These are phyloP conservation scores for Talaromyces sp. DNA, from an alignment of 2,329 filamentous ascomycete species.

Conservation along the genomic window DNA sequence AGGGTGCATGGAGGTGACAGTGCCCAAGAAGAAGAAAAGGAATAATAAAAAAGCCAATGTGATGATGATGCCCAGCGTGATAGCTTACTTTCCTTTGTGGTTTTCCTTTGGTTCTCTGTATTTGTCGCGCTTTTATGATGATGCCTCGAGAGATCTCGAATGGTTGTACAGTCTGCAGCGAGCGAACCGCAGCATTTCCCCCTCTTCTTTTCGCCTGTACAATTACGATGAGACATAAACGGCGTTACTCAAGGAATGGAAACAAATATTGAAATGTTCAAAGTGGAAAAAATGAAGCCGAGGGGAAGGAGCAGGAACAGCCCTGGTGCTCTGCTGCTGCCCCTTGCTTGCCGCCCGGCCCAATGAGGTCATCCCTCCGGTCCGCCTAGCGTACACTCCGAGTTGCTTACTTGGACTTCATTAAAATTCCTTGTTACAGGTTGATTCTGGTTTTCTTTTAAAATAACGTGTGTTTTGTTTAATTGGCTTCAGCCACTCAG, in stretches of 20 bases:
- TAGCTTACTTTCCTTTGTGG: constrained; percentile 1
- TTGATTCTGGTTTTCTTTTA: not conserved
- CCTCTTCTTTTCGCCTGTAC: not conserved
- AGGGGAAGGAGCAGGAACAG: not conserved
- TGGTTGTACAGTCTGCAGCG: not conserved
- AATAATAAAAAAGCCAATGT: not conserved
- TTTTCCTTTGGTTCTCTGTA: constrained; percentile 7
- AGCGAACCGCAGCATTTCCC: not conserved
- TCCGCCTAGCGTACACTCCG: not conserved
- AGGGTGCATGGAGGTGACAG: constrained; percentile 76
- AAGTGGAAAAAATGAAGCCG: not conserved
- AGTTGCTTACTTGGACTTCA: not conserved
- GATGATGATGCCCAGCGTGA: not conserved
- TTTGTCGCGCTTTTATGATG: not conserved
- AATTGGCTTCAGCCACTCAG: not conserved
- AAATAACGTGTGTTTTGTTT: not conserved
- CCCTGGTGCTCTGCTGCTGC: not conserved
- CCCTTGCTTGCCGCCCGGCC: not conserved
- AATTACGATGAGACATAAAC: not conserved
- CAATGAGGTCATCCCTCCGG: not conserved
- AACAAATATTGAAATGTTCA: not conserved
- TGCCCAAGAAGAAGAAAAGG: not conserved
- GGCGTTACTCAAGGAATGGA: not conserved
- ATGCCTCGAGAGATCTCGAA: not conserved
- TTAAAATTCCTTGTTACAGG: not conserved